phyloP scores from a whole-genome alignment of 106 monocot species.

The Allium cepa region DNA sequence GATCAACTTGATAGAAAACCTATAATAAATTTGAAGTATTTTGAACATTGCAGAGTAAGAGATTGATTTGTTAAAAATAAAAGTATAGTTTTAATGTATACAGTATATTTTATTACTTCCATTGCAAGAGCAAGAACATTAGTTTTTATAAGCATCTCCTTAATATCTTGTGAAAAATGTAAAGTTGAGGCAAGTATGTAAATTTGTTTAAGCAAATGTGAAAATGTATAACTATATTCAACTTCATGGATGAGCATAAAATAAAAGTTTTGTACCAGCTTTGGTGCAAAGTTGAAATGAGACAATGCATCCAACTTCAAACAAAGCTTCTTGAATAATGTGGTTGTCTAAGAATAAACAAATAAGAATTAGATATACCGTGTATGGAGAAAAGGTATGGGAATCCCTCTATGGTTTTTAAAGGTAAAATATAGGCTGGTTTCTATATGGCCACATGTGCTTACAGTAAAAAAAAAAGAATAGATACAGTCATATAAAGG shows the following conservation, averaged over 20 bases:
- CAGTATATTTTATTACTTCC: slow-evolving; percentile 20
- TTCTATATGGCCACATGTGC: too few relatives aligned
- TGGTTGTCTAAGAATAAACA: slow-evolving; percentile 28
- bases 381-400: too few relatives aligned
- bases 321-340: slow-evolving; percentile 76
- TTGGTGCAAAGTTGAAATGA: slow-evolving; percentile 91
- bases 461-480: too few relatives aligned
- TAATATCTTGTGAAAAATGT: slow-evolving; percentile 53
- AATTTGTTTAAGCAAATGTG: neutral
- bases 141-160: slow-evolving; percentile 77
- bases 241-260: neutral
- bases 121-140: slow-evolving; percentile 92
- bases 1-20: too few relatives aligned
- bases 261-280: slow-evolving; percentile 52
- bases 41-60: too few relatives aligned
- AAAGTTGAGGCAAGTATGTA: too few relatives aligned
- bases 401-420: too few relatives aligned
- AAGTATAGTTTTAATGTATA: neutral
- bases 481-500: too few relatives aligned
- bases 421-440: too few relatives aligned
- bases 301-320: slow-evolving; percentile 82
- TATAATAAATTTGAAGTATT: too few relatives aligned
- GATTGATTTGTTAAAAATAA: too few relatives aligned
- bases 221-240: neutral
- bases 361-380: too few relatives aligned